A percentile compares a stretch with the other conserved stretches of the same genome.
phyloP scores from a whole-genome alignment of 768 basidiomycete genomes.

The Pulveroboletus sp. region DNA sequence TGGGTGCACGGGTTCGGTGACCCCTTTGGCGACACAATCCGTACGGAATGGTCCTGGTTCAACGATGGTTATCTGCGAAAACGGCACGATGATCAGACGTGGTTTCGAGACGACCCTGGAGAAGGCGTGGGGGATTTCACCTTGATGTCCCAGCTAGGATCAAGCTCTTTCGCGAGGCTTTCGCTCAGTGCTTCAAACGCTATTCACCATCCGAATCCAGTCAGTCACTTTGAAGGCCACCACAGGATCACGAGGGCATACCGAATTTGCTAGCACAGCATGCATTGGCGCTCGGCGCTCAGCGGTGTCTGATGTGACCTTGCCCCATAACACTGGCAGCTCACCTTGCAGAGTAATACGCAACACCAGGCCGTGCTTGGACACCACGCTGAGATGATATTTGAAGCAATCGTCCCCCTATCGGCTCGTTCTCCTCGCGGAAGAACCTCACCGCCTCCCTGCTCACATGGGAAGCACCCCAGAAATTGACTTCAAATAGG shows the following conservation, averaged over 20 bases:
- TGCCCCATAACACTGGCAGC: background rate
- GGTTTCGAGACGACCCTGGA: no score
- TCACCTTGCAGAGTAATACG: constrained; percentile 24
- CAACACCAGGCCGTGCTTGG: constrained; percentile 7
- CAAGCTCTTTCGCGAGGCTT: constrained; percentile 11
- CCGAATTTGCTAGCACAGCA: constrained; percentile 17
- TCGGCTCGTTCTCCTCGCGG: constrained; percentile 36
- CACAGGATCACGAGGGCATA: background rate
- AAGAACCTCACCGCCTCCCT: constrained; percentile 33
- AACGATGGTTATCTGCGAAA: no score
- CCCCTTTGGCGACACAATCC: background rate
- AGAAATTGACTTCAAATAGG: constrained; percentile 39
- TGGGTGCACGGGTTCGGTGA: constrained; percentile 7
- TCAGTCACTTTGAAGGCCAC: background rate
- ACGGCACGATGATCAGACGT: background rate
- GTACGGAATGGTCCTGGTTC: background rate
- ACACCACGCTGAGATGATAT: constrained; percentile 29
- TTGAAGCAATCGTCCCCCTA: constrained; percentile 37
- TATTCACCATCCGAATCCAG: background rate
- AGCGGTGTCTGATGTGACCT: no score
- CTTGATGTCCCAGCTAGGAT: constrained; percentile 24
- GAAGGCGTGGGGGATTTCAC: background rate
- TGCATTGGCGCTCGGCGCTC: background rate
- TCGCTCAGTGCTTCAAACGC: constrained; percentile 15
- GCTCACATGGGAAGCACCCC: constrained; percentile 30